Evolutionary conservation across 1,139 yeast genomes (phyloP), one percentile per base, ranked within the genome.

Genomic region (Debaryomycetaceae sp.): DNA sequence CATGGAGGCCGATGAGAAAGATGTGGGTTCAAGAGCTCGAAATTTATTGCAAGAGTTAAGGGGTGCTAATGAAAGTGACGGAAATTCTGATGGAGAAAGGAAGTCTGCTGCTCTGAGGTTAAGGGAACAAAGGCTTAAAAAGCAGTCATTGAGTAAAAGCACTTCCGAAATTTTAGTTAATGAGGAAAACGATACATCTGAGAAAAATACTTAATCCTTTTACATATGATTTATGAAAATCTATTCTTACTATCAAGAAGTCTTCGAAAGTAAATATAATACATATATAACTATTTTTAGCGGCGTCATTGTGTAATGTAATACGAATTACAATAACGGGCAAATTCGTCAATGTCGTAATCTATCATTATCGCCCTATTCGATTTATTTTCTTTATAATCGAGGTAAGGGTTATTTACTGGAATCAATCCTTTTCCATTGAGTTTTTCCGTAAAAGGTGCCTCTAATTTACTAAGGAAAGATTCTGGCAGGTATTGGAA

Each of bases 21-120:
- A 78, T 49, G 70, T 79, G 18, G 82, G 81, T 3, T 70, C 72
- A 4, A 67, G 88, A 41, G 88, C 88, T 0, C 65, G 85, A 49
- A 73, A 69, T 46, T 66, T 82, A 44, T 66, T 82, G 24, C 76
- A 73, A 47, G 85, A 80, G 48, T 65, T 82, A 30, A 63, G 87
- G 46, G 73, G 77, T 8, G 62, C 58, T 3, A 54, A 54, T 26
- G 66, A 60, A 15, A 30, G 8, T 8, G 17, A 30, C 9, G 17
- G 32, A 31, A 9, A 18, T 13, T 45, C 41, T 26, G 46, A 45
- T 6, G n/a, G 33, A 9, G 33, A 31, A 3, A 22, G 26, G 41
- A 43, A 53, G 11, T 56, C 65, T 14, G 62, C 73, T 4, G 72
- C 75, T 11, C 68, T 63, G 39, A 63, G 59, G 43, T 67, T 63